phyloP scores from a whole-genome alignment of 495 filamentous ascomycete genomes.

The Penicillium bovifimosum region DNA sequence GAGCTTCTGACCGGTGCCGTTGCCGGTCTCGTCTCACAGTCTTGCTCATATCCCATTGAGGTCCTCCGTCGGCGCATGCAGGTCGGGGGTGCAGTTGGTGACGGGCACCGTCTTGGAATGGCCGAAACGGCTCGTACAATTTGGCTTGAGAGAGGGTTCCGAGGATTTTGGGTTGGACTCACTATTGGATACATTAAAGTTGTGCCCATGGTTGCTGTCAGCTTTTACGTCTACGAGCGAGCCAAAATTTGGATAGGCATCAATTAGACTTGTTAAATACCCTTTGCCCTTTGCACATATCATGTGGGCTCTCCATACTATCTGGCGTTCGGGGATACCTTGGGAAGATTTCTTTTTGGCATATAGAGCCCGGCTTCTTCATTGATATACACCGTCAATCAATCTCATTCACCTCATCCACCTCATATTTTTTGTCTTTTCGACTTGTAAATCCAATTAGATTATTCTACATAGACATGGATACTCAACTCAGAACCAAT shows the following conservation, averaged over 20 bases:
- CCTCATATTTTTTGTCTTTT: no score
- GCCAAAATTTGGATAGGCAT: constrained; percentile 61
- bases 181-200: constrained; percentile 95
- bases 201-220: constrained; percentile 81
- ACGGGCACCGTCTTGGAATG: constrained; percentile 72
- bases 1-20: constrained; percentile 78
- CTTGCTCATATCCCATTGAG: constrained; percentile 86
- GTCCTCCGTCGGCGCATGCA: constrained; percentile 92
- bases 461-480: no score
- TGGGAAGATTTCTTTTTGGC: constrained; percentile 7
- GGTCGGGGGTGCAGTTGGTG: constrained; percentile 88
- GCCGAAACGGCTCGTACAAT: constrained; percentile 72
- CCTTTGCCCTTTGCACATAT: constrained; percentile 1
- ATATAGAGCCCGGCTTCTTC: constrained; percentile 14
- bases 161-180: constrained; percentile 88
- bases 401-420: background rate
- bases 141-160: constrained; percentile 65
- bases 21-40: constrained; percentile 84
- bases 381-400: constrained; percentile 12
- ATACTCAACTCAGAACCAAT: no score
- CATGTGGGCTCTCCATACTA: constrained; percentile 1
- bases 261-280: constrained; percentile 46
- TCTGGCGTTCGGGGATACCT: constrained; percentile 21
- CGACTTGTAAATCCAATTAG: no score
- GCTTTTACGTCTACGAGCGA: constrained; percentile 75